Evolutionary conservation across 73 alveolate species (phyloP), one percentile per base, ranked within the genome.

Genomic region (Paramecium tetraurelia): DNA sequence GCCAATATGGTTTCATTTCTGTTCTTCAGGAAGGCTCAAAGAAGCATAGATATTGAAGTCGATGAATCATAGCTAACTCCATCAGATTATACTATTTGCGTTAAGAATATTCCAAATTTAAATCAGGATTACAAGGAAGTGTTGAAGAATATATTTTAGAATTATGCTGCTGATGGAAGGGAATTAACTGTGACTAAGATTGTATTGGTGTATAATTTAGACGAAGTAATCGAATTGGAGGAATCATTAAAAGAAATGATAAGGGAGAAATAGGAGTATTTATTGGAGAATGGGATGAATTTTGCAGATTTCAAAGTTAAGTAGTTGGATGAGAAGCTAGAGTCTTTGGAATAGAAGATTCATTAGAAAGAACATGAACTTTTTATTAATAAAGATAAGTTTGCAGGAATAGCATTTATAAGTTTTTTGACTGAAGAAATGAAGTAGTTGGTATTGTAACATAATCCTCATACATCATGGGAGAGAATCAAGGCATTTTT

Each of bases 401-500:
- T 89, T 72, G 94, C 87, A 22, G 94, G 94, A 38, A 71, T 83
- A 41, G 94, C 94, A 14, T 89, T 89, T 71, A 89, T 89, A 20
- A 89, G 94, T 70, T 89, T 68, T 44, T 29, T 83, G 4, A 89
- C 35, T 7, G 94, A 89, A 89, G 89, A 89, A 29, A 83, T 70
- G 80, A 89, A 89, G 31, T 43, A 89, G 18, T 46, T 48, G 18
- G 94, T 83, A 10, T 46, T 89, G 14, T 38, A 89, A 89, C 58
- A 58, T 29, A 89, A 89, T 29, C 89, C 83, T 16, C 59, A 89
- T 33, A 59, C 86, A 27, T 40, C 69, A 5, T 89, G 89, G 90
- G 80, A 70, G 18, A 89, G 94, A 89, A 70, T 71, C 10, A 69
- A 69, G 41, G 90, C 80, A 6, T 89, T 44, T 10, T 89, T 89